Evolutionary conservation across 139 green algal species (phyloP).

Genomic region (Closterium sp.): DNA sequence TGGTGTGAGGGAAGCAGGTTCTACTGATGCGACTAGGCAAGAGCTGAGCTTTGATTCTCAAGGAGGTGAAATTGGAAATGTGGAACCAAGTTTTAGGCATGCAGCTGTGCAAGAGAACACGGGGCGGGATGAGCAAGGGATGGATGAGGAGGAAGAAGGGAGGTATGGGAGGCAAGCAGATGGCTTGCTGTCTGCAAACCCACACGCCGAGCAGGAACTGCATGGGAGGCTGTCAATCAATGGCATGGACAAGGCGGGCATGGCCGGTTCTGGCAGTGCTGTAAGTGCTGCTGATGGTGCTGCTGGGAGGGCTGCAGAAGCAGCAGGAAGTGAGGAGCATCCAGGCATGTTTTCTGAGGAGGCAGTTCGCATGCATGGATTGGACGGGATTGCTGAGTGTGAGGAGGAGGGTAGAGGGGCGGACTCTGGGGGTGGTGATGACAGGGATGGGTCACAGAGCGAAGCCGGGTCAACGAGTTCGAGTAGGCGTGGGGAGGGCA

Average conservation of each 20-base stretch:
- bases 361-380: neutral
- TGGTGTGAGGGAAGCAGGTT: too few species aligned
- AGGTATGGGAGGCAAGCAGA: neutral
- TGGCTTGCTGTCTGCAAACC: neutral
- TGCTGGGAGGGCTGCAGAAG: too few species aligned
- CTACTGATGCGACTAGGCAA: neutral
- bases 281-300: too few species aligned
- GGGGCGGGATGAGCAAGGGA: neutral
- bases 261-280: neutral
- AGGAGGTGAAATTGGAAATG: neutral
- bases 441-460: neutral
- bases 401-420: constrained; percentile 2
- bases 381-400: neutral
- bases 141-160: neutral
- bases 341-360: neutral
- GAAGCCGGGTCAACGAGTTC: neutral
- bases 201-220: neutral
- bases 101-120: neutral
- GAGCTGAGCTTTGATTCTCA: neutral
- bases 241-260: neutral
- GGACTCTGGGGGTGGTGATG: neutral
- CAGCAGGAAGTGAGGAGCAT: neutral
- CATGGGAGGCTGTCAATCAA: neutral
- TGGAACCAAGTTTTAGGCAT: neutral
- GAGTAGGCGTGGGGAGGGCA: neutral